Conservation (phyloP, 441 rosid genomes). For the Populus hybrid region DNA sequence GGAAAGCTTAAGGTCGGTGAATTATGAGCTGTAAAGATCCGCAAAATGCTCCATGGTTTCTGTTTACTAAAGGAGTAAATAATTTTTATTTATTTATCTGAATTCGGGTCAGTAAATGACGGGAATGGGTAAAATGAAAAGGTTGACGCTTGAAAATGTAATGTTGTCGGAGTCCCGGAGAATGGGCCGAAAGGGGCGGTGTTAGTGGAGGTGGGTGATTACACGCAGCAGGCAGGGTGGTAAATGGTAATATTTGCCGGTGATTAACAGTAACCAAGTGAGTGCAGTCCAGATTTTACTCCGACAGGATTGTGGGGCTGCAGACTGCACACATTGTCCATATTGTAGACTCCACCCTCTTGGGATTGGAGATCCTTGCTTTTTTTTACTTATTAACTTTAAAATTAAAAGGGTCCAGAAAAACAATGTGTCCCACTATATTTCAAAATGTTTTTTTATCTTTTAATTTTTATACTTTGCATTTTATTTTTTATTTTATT, state of each 20-base stretch:
- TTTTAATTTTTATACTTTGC: too few species aligned
- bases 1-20: neutral
- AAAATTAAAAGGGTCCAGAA: too few species aligned
- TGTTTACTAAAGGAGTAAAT: neutral
- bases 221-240: neutral
- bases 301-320: neutral
- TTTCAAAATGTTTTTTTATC: too few species aligned
- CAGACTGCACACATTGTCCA: neutral
- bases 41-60: constrained; percentile 12
- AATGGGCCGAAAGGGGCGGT: neutral
- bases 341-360: constrained; percentile 16
- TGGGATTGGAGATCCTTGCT: constrained; percentile 14
- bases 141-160: neutral
- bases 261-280: neutral
- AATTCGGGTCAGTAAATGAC: neutral
- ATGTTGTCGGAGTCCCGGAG: neutral
- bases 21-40: constrained; percentile 27
- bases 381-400: neutral
- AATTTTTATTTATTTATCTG: neutral
- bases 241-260: neutral
- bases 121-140: neutral
- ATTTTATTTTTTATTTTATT: too few species aligned
- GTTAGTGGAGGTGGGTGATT: neutral
- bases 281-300: neutral
- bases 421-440: too few species aligned